These are phyloP conservation scores for Solanum commersonii DNA, from an alignment of 257 asterid genomes.

Conservation along the genomic window DNA sequence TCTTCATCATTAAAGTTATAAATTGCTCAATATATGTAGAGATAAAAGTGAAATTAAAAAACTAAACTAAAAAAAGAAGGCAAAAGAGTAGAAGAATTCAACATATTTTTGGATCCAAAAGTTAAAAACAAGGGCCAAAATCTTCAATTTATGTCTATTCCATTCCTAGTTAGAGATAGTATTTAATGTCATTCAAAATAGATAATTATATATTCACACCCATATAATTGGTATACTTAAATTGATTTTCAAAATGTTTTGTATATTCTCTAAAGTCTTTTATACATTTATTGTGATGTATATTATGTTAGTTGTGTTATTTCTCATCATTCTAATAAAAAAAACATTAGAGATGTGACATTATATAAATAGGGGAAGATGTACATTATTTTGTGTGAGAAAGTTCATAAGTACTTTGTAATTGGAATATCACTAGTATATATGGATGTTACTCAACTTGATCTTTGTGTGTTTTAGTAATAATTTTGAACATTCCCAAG, in stretches of 20 bases:
- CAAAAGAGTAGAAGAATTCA: not conserved
- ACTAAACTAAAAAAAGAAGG: not conserved
- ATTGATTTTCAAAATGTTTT: not conserved
- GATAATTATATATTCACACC: not conserved
- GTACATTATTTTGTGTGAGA: not conserved
- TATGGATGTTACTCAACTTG: too few species aligned
- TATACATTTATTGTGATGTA: not conserved
- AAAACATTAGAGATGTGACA: not conserved
- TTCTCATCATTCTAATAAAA: not conserved
- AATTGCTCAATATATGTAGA: not conserved
- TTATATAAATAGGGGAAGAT: not conserved
- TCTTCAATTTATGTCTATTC: not conserved
- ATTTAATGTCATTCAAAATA: not conserved
- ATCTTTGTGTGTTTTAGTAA: not conserved
- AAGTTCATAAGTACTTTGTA: not conserved
- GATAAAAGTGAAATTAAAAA: not conserved
- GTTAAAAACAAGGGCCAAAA: not conserved
- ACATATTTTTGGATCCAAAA: not conserved
- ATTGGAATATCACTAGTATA: not conserved
- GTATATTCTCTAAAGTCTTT: not conserved
- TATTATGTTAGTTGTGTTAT: not conserved
- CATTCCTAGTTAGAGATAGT: not conserved
- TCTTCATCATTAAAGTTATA: not conserved
- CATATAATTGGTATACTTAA: not conserved
- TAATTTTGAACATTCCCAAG: not conserved